A percentile compares a stretch with the other conserved stretches of the same genome.
These are phyloP conservation scores for Moricandia arvensis DNA, from an alignment of 345 rosid species.

Conservation along the genomic window DNA sequence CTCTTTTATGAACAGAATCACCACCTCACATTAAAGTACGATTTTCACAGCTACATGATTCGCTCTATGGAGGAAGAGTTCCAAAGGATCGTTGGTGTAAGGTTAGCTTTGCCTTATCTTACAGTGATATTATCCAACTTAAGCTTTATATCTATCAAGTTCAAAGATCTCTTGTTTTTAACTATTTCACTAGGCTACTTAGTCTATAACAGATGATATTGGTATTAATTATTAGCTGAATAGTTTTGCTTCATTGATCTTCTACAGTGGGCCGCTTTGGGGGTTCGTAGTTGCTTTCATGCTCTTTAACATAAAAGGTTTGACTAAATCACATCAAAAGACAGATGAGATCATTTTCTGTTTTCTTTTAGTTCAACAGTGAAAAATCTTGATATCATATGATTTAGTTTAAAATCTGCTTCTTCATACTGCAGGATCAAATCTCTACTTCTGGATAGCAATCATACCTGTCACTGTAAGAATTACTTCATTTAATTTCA, in stretches of 20 bases:
- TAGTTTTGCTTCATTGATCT: not conserved
- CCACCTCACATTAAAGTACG: conserved; percentile 63
- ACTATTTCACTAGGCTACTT: no score
- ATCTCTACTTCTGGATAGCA: conserved; percentile 97
- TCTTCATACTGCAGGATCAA: conserved; percentile 59
- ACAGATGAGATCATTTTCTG: no score
- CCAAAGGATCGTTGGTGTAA: no score
- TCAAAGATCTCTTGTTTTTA: no score
- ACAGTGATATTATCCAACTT: no score
- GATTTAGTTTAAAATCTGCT: not conserved
- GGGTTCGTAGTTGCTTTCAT: conserved; percentile 95
- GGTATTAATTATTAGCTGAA: no score
- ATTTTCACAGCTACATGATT: conserved; percentile 95
- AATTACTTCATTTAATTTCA: not conserved
- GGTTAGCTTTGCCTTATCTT: no score
- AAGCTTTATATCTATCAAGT: no score
- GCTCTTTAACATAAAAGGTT: conserved; percentile 91
- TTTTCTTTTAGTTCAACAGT: no score
- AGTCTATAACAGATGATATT: no score
- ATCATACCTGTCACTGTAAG: conserved; percentile 81
- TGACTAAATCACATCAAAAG: no score
- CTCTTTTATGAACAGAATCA: conserved; percentile 66
- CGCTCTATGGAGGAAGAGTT: conserved; percentile 72
- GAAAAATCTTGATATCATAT: not conserved
- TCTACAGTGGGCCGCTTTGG: conserved; percentile 88